Evolutionary conservation across 2,329 filamentous ascomycete genomes (phyloP).

Genomic region (Penicillium aurantiogriseum): DNA sequence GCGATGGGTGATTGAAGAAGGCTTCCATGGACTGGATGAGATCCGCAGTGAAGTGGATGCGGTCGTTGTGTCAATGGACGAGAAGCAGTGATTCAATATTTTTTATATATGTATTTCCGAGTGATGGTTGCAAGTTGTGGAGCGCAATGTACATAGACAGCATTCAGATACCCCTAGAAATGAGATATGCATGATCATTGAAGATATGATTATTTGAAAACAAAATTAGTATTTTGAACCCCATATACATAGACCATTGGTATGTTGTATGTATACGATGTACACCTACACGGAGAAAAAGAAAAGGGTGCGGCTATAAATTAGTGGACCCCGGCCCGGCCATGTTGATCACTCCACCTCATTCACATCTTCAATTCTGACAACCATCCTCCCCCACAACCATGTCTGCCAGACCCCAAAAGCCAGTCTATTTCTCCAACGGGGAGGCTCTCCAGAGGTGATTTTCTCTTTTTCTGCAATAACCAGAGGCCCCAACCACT

Average conservation of each 20-base stretch:
- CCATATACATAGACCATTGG: not conserved
- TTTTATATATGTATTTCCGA: conserved; percentile 6
- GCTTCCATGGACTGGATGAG: conserved; percentile 70
- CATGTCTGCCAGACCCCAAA: conserved; percentile 33
- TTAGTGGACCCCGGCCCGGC: conserved; percentile 6
- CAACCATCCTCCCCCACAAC: conserved; percentile 8
- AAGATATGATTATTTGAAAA: not conserved
- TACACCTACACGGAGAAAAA: not conserved
- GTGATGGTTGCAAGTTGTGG: conserved; percentile 4
- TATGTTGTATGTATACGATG: not conserved
- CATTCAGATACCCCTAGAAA: conserved; percentile 24
- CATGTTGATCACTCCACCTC: conserved; percentile 12
- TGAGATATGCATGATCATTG: conserved; percentile 3
- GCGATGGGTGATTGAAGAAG: conserved; percentile 84
- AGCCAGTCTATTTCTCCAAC: conserved; percentile 39
- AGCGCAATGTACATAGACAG: conserved; percentile 21
- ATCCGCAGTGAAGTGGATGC: conserved; percentile 33
- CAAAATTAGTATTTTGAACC: not conserved
- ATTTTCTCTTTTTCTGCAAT: not conserved
- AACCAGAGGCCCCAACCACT: not conserved
- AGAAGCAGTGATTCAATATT: conserved; percentile 11
- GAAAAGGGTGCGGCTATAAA: not conserved
- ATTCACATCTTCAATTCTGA: conserved; percentile 6
- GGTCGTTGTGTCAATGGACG: conserved; percentile 8
- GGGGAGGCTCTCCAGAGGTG: conserved; percentile 41